Base-by-base conservation (phyloP, 1,284 basidiomycete genomes). In the Puccinia hordei region DNA sequence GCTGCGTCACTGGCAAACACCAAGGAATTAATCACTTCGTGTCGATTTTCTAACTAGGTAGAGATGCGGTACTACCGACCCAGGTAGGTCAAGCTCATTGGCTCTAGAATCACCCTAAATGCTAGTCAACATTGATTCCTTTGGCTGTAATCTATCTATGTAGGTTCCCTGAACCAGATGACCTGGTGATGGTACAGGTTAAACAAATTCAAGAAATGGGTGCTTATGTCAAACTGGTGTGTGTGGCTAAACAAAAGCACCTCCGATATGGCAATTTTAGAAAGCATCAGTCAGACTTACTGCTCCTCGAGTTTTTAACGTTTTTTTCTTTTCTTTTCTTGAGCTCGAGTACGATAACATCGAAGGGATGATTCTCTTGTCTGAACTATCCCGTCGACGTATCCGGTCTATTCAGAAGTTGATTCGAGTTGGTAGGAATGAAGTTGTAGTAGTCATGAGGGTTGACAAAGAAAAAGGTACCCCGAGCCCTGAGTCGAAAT, bases 171-270 rank as follows among this genome's bases (percentile, higher is more conserved):
- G 79, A 80, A 59, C 79, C 79, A 35, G 96, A 99, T 86, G 93
- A 98, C 87, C 91, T 98, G 82, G 95, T 98, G 86, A 98, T 98
- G 95, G 95, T 98, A 66, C 95, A 98, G 87, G 96, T 99, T 83
- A 93, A 94, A 86, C 94, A 97, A 88, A 99, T 99, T 84, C 95
- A 95, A 81, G 96, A 99, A 87, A 99, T 98, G 95, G 96, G 97
- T 79, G 96, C 97, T 73, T 99, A 99, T 86, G 97, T 99, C 83
- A 98, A 98, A 87, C 89, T 99, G 84, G 80, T 77, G 24, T 35
- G 69, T 77, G 44, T 76, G 41, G 44, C 33, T 74, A 22, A 35
- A 19, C 61, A 30, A 63, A 41, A 12, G 30, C 59, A 61, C 33
- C 9, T n/a, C 57, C 5, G 30, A 35, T 10, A 30, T 6, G 24